Conservation (phyloP, 345 rosid genomes). For the Psidium guajava region DNA sequence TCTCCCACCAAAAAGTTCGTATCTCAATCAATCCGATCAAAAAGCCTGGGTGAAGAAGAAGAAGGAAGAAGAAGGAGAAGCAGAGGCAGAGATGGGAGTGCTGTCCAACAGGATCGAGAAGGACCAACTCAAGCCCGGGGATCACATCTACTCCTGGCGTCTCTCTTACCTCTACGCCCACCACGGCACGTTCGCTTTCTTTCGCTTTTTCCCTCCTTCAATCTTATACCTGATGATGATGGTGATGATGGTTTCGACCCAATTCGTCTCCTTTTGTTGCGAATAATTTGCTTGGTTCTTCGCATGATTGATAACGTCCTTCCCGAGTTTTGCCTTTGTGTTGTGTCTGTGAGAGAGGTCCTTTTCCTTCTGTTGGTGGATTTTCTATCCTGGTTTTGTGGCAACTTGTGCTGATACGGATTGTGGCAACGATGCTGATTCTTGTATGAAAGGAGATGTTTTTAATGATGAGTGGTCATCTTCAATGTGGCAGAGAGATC, state of each 20-base stretch:
- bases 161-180: conserved; percentile 56
- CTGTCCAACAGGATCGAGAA: conserved; percentile 41
- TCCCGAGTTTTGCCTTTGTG: neutral
- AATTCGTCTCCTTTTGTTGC: neutral
- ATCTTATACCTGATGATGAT: neutral
- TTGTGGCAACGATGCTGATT: neutral
- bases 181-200: conserved; percentile 37
- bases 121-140: conserved; percentile 49
- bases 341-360: neutral
- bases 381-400: neutral
- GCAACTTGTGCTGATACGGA: neutral
- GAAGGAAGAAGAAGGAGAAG: too few species aligned
- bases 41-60: too few species aligned
- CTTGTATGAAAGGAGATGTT: neutral
- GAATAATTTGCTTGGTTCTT: neutral
- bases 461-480: neutral
- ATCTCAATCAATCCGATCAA: too few species aligned
- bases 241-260: neutral
- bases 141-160: conserved; percentile 86
- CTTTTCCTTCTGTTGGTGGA: neutral
- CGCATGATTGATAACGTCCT: neutral
- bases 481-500: neutral
- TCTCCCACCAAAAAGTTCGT: too few species aligned
- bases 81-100: conserved; percentile 29
- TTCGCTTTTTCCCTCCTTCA: neutral